phyloP scores from a whole-genome alignment of 2,329 filamentous ascomycete genomes.

The Paraphaeosphaeria sporulosa region DNA sequence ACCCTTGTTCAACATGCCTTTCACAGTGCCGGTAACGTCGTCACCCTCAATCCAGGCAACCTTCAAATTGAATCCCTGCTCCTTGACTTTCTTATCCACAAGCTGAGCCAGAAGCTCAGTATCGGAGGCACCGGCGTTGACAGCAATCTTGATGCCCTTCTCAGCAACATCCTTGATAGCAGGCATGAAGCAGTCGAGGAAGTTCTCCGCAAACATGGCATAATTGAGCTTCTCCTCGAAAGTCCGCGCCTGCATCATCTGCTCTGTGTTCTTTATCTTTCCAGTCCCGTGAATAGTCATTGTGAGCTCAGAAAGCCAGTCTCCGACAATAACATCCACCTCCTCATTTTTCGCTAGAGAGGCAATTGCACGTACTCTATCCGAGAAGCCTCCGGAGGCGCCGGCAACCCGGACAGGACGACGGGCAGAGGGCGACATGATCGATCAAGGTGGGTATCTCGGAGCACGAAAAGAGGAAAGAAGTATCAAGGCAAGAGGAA shows the following conservation, averaged over 20 bases:
- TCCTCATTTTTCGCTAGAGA: constrained; percentile 50
- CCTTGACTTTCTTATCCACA: constrained; percentile 36
- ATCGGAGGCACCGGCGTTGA: constrained; percentile 43
- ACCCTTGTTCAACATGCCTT: constrained; percentile 49
- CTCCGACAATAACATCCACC: constrained; percentile 43
- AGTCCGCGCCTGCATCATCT: constrained; percentile 51
- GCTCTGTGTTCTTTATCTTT: constrained; percentile 44
- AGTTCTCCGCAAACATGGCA: constrained; percentile 49
- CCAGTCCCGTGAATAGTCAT: constrained; percentile 40
- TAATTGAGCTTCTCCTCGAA: constrained; percentile 46
- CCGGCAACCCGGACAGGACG: constrained; percentile 53
- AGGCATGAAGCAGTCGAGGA: constrained; percentile 57
- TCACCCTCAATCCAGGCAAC: constrained; percentile 55
- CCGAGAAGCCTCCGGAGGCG: constrained; percentile 55
- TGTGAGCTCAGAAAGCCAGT: constrained; percentile 42
- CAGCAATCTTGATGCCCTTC: constrained; percentile 40
- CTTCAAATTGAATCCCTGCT: constrained; percentile 35
- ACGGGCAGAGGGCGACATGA: constrained; percentile 32
- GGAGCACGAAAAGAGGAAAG: not conserved
- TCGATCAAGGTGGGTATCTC: constrained; percentile 8
- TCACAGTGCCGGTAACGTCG: constrained; percentile 45
- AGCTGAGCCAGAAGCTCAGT: constrained; percentile 36
- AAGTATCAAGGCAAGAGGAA: not conserved
- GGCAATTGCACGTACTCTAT: constrained; percentile 53
- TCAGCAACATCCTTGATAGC: constrained; percentile 43